Evolutionary conservation across 2,329 filamentous ascomycete species (phyloP).

Genomic region (Arachnomyces sp.): DNA sequence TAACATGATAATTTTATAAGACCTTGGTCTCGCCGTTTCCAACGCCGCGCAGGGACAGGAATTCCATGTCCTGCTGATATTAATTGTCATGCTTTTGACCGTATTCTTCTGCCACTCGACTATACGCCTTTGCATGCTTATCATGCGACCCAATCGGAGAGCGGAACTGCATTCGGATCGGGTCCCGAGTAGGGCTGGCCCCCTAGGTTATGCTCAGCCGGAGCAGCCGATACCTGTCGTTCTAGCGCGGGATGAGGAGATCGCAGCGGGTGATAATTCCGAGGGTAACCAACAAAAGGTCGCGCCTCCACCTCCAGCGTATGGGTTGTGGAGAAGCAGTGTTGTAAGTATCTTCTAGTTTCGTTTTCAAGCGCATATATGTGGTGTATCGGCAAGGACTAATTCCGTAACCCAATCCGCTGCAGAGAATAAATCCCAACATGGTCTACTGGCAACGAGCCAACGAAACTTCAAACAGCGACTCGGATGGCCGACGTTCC

Average conservation of each 20-base stretch:
- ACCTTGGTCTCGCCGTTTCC: slow-evolving; percentile 63
- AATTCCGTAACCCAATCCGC: slow-evolving; percentile 1
- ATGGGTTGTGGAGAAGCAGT: slow-evolving; percentile 75
- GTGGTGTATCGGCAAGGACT: neutral
- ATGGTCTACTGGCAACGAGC: slow-evolving; percentile 73
- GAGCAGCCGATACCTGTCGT: slow-evolving; percentile 67
- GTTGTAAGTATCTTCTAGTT: slow-evolving; percentile 52
- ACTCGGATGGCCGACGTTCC: slow-evolving; percentile 9
- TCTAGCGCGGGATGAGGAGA: slow-evolving; percentile 65
- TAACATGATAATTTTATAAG: slow-evolving; percentile 39
- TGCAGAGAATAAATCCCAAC: slow-evolving; percentile 66
- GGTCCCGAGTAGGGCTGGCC: slow-evolving; percentile 44
- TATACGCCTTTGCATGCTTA: slow-evolving; percentile 61
- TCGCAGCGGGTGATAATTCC: slow-evolving; percentile 37
- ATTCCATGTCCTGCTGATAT: slow-evolving; percentile 70
- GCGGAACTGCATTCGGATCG: slow-evolving; percentile 26
- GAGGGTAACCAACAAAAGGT: slow-evolving; percentile 48
- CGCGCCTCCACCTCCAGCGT: slow-evolving; percentile 63
- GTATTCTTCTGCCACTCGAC: slow-evolving; percentile 76
- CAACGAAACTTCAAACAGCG: slow-evolving; percentile 17
- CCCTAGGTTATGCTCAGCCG: slow-evolving; percentile 62
- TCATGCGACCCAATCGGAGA: slow-evolving; percentile 40
- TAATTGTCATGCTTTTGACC: slow-evolving; percentile 64
- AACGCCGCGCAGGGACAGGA: slow-evolving; percentile 56
- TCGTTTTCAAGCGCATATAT: neutral